A percentile compares a stretch with the other conserved stretches of the same genome.
Conservation (phyloP, 23 red algal genomes). For the Chondrus crispus region DNA sequence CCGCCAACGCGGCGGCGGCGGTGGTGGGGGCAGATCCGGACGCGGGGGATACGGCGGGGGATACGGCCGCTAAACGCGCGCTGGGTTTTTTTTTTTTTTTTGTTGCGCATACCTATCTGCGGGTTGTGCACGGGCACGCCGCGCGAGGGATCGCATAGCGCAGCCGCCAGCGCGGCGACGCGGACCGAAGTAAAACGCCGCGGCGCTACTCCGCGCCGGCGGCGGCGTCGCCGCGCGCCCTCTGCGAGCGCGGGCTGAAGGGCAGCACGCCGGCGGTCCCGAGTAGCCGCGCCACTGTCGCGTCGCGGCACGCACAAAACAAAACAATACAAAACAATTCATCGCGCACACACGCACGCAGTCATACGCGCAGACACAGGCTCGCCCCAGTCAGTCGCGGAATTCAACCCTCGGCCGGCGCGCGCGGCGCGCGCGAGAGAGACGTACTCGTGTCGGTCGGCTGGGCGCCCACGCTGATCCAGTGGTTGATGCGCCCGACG, state of each 20-base stretch:
- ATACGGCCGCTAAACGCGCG: neutral
- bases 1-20: neutral
- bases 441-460: slow-evolving; percentile 80
- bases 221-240: neutral
- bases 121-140: no score
- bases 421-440: no score
- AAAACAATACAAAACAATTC: no score
- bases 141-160: no score
- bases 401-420: no score
- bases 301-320: neutral
- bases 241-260: neutral
- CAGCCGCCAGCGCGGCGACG: no score
- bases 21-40: neutral
- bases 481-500: slow-evolving; percentile 78
- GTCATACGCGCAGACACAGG: no score
- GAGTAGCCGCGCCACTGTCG: slow-evolving; percentile 22
- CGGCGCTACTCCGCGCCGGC: neutral
- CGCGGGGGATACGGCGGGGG: neutral
- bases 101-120: no score
- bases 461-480: slow-evolving; percentile 82
- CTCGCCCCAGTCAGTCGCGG: no score
- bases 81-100: neutral
- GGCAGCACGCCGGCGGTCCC: slow-evolving; percentile 41
- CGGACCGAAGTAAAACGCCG: neutral
- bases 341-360: no score